Percentiles rank a stretch among this genome's conserved stretches.
Conservation (phyloP, 2,329 filamentous ascomycete genomes). For the Daldinia sp. region DNA sequence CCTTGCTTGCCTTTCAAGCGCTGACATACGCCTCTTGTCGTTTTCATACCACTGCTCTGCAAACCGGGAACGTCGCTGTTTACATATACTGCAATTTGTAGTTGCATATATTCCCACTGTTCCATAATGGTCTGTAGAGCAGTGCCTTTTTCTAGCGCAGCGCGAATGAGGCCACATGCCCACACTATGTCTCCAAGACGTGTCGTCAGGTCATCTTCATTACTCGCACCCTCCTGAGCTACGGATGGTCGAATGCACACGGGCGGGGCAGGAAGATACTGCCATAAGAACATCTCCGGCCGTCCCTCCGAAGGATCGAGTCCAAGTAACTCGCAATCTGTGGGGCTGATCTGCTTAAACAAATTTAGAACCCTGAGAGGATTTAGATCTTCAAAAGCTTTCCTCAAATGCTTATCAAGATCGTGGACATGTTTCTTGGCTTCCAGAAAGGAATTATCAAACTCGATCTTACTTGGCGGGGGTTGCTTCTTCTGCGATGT, state of each 20-base stretch:
- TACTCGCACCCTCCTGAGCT: slow-evolving; percentile 90
- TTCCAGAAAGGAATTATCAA: slow-evolving; percentile 85
- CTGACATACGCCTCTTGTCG: slow-evolving; percentile 93
- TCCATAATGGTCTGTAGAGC: slow-evolving; percentile 93
- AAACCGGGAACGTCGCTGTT: slow-evolving; percentile 96
- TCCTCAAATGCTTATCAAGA: slow-evolving; percentile 89
- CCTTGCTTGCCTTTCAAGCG: slow-evolving; percentile 97
- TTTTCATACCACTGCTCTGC: slow-evolving; percentile 88
- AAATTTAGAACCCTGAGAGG: slow-evolving; percentile 89
- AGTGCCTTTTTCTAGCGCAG: slow-evolving; percentile 84
- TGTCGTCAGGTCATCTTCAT: slow-evolving; percentile 95
- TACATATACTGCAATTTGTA: slow-evolving; percentile 97
- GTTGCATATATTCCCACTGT: slow-evolving; percentile 96
- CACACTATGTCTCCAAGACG: slow-evolving; percentile 98
- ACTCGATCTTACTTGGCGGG: slow-evolving; percentile 83
- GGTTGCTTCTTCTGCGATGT: slow-evolving; percentile 86
- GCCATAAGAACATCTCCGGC: slow-evolving; percentile 98
- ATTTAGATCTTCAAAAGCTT: slow-evolving; percentile 94
- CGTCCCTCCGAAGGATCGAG: slow-evolving; percentile 87
- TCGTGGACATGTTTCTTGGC: slow-evolving; percentile 84
- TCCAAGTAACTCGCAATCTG: slow-evolving; percentile 91
- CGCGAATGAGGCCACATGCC: slow-evolving; percentile 87
- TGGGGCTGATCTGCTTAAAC: slow-evolving; percentile 86
- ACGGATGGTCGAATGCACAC: slow-evolving; percentile 96
- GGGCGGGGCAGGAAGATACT: slow-evolving; percentile 92